Conservation (phyloP, 1,284 basidiomycete species). For the Cutaneotrichosporon arboriforme region DNA sequence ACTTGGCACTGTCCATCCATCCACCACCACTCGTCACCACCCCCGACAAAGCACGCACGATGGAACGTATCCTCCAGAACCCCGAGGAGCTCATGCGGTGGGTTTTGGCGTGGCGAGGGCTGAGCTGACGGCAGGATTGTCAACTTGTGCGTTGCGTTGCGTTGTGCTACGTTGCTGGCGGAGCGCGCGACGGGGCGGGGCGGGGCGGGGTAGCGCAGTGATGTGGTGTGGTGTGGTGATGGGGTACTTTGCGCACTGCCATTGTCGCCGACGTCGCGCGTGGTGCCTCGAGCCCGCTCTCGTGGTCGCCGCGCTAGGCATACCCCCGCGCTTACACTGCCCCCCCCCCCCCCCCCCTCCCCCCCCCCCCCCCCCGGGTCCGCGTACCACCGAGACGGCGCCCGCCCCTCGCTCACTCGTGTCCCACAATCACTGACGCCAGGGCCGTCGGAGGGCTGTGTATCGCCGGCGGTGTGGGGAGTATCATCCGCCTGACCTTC, state of each 20-base stretch:
- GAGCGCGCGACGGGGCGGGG: not conserved
- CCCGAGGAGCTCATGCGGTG: slow-evolving; percentile 45
- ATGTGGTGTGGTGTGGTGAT: too few relatives aligned
- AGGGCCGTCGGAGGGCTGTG: slow-evolving; percentile 45
- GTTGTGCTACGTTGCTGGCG: too few relatives aligned
- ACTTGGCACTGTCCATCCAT: not conserved
- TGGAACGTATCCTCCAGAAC: slow-evolving; percentile 45
- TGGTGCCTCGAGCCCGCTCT: too few relatives aligned
- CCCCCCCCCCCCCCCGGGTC: too few relatives aligned
- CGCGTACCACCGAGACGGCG: too few relatives aligned
- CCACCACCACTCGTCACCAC: not conserved
- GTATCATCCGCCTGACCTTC: slow-evolving; percentile 44
- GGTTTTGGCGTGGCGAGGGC: slow-evolving; percentile 1
- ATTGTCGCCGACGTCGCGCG: too few relatives aligned
- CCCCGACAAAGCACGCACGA: slow-evolving; percentile 8
- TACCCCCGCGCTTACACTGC: too few relatives aligned
- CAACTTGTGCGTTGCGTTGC: slow-evolving; percentile 44
- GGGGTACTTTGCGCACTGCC: too few relatives aligned
- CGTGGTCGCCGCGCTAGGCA: too few relatives aligned
- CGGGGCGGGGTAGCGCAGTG: too few relatives aligned
- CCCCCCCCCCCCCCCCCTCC: too few relatives aligned
- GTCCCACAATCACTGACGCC: not conserved
- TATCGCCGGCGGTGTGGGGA: slow-evolving; percentile 43
- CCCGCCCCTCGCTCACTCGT: too few relatives aligned
- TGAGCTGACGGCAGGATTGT: slow-evolving; percentile 28